Evolutionary conservation across 768 basidiomycete species (phyloP), one percentile per base, ranked within the genome.

Genomic region (Russula lepida): DNA sequence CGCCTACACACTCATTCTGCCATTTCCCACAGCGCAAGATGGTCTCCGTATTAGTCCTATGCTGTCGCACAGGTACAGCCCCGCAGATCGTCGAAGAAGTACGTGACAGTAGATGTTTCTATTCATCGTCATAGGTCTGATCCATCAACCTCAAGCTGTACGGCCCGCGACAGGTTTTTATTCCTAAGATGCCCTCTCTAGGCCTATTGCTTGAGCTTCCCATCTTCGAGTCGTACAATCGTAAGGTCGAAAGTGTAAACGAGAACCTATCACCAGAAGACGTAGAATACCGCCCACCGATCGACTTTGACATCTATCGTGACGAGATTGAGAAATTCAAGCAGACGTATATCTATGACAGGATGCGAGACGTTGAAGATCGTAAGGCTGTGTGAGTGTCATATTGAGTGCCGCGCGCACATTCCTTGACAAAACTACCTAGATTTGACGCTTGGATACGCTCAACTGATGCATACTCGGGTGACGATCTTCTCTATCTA

Each of bases 121-220:
- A 23, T 25, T 13, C 0, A 32, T 13, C 15, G 21, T 9, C 43
- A 28, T 5, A n/a, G 6, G 30, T 48, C 50, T 53, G 32, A 59
- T 43, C n/a, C 11, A 17, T 12, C 37, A 52, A 48, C 11, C 41
- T 17, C 8, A 86, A 44, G 91, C 78, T 92, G 17, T 98, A 89
- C 68, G 87, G 86, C 1, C 85, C 88, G 4, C 80, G 83, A 17
- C 75, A 76, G 43, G 89, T 95, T 37, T 83, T 90, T 69, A 81
- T 98, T 23, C 97, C 97, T 19, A 98, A 95, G 75, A 95, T 98
- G 77, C 97, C 97, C 13, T 88, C 94, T 2, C 80, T 99, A 19
- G 97, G 97, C 13, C 80, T 99, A 5, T 77, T 99, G 25, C 83
- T 99, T 27, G 93, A 98, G 74, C 79, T 89, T 66, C 90, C 90